phyloP scores from a whole-genome alignment of 768 basidiomycete species.

The Clathrus columnatus region DNA sequence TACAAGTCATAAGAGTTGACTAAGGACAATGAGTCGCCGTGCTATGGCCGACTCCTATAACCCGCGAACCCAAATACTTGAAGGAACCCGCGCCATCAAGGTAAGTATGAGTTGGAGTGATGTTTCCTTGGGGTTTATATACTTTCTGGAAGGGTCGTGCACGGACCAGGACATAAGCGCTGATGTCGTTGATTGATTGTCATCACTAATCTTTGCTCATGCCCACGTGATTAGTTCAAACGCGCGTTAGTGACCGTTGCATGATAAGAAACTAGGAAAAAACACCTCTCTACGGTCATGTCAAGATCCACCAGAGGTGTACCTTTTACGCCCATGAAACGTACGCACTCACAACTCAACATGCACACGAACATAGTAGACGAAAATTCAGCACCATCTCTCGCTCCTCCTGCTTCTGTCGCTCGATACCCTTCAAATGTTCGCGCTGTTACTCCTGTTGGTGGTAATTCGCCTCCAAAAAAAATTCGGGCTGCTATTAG shows the following conservation, averaged over 20 bases:
- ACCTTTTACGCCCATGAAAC: slow-evolving; percentile 10
- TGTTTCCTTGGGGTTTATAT: too few species aligned
- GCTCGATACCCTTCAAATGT: slow-evolving; percentile 6
- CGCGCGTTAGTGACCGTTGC: neutral
- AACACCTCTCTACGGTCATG: slow-evolving; percentile 3
- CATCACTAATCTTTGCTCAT: too few species aligned
- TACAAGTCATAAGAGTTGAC: slow-evolving; percentile 3
- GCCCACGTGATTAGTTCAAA: neutral
- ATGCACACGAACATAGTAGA: neutral
- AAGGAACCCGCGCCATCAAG: slow-evolving; percentile 8
- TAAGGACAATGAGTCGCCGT: slow-evolving; percentile 9
- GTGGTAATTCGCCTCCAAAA: neutral
- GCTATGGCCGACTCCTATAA: slow-evolving; percentile 3
- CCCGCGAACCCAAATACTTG: slow-evolving; percentile 5
- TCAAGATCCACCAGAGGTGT: neutral
- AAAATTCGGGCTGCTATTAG: slow-evolving; percentile 8
- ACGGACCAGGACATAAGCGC: neutral
- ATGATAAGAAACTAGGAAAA: too few species aligned
- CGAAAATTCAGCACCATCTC: neutral
- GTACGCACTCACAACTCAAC: neutral
- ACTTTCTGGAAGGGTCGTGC: neutral
- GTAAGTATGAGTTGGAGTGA: slow-evolving; percentile 5
- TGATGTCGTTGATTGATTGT: neutral
- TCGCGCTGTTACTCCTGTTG: slow-evolving; percentile 4
- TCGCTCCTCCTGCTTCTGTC: neutral